phyloP scores from a whole-genome alignment of 73 alveolate genomes.

The Halteria grandinella region DNA sequence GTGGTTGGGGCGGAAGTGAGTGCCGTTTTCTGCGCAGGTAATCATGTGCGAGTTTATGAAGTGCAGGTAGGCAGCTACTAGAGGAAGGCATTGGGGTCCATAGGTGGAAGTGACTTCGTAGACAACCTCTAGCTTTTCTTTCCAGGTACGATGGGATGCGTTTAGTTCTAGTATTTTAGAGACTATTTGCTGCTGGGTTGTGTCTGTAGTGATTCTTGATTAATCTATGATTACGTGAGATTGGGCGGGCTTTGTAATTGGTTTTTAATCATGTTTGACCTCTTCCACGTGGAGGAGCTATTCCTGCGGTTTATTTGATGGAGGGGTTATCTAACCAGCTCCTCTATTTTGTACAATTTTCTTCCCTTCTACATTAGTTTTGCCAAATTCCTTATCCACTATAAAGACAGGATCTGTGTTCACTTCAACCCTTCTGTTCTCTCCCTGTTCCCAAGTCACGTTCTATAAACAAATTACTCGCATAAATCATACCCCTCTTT shows the following conservation, averaged over 20 bases:
- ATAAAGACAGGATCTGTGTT: too few species aligned
- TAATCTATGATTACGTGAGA: neutral
- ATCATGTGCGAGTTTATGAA: slow-evolving; percentile 91
- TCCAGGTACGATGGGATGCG: slow-evolving; percentile 48
- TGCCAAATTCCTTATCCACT: neutral
- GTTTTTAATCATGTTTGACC: neutral
- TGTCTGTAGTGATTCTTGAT: neutral
- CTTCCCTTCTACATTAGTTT: neutral
- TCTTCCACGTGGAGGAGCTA: neutral
- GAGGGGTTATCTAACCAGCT: neutral
- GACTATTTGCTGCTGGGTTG: neutral
- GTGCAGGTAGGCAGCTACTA: slow-evolving; percentile 76
- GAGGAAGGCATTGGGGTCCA: slow-evolving; percentile 23
- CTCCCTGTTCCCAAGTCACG: neutral
- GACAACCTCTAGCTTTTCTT: slow-evolving; percentile 55
- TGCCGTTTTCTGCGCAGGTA: slow-evolving; percentile 90
- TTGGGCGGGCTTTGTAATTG: neutral
- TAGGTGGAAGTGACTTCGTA: neutral
- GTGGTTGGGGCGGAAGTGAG: slow-evolving; percentile 93
- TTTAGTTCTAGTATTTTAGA: neutral
- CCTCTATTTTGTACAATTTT: neutral
- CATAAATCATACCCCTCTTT: neutral
- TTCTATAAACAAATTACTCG: too few species aligned
- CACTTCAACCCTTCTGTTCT: neutral
- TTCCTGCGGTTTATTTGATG: too few species aligned